Conservation (phyloP, 768 basidiomycete species). For the Russula griseocarnosa region DNA sequence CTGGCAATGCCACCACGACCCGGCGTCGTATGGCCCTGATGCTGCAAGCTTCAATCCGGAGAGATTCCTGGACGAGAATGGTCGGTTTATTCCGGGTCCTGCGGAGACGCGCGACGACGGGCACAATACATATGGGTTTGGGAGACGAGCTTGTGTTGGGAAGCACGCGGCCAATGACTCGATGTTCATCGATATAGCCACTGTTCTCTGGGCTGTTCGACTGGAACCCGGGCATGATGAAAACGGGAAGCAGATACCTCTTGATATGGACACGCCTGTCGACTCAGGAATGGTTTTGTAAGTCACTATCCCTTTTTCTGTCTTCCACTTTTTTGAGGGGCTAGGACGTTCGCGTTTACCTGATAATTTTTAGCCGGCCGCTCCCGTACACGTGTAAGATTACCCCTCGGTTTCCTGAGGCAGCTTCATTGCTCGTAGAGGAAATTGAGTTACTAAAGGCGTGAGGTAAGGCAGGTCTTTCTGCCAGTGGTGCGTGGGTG, state of each 20-base stretch:
- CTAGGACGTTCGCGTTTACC: not conserved
- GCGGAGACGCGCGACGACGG: conserved; percentile 18
- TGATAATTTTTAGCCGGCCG: not conserved
- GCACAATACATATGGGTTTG: conserved; percentile 24
- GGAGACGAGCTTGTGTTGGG: conserved; percentile 27
- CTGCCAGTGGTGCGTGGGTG: no score
- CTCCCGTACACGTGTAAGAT: conserved; percentile 2
- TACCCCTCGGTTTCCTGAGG: conserved; percentile 17
- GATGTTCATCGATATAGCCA: conserved; percentile 29
- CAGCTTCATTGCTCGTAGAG: conserved; percentile 1
- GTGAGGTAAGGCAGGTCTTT: not conserved
- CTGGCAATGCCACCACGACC: conserved; percentile 19
- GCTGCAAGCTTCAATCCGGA: conserved; percentile 27
- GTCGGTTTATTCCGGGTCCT: conserved; percentile 4
- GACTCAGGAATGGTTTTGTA: conserved; percentile 24
- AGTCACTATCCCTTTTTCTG: not conserved
- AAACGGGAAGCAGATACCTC: conserved; percentile 11
- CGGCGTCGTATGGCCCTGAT: conserved; percentile 24
- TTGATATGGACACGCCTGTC: not conserved
- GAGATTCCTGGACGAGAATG: conserved; percentile 23
- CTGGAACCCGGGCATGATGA: conserved; percentile 17
- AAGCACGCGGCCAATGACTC: conserved; percentile 25
- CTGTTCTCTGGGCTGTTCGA: conserved; percentile 26
- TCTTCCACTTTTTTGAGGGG: no score
- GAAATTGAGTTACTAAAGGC: conserved; percentile 8